Conservation (phyloP, 441 rosid genomes). For the Manihot esculenta region DNA sequence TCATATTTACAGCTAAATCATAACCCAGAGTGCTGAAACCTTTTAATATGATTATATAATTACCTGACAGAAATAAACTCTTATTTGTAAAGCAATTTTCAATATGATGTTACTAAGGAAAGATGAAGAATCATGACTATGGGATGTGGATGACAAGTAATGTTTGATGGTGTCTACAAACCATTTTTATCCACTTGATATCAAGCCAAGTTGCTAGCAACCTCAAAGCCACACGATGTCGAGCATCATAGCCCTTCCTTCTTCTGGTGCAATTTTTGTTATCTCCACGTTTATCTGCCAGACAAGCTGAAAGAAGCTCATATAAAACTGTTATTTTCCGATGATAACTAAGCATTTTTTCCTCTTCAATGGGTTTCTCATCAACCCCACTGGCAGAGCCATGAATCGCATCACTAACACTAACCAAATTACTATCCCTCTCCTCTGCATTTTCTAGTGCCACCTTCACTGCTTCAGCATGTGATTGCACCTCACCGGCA, state of each 20-base stretch:
- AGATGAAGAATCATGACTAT: background rate
- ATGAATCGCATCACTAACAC: conserved; percentile 20
- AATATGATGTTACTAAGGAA: background rate
- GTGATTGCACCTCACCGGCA: conserved; percentile 35
- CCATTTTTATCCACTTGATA: conserved; percentile 82
- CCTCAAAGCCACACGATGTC: conserved; percentile 84
- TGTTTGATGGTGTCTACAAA: conserved; percentile 29
- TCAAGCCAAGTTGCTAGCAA: conserved; percentile 81
- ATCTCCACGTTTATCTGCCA: conserved; percentile 55
- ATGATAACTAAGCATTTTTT: conserved; percentile 49
- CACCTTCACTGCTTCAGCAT: conserved; percentile 28
- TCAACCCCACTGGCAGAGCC: conserved; percentile 29
- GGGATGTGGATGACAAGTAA: background rate
- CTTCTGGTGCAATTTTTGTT: conserved; percentile 39
- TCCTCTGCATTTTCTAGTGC: conserved; percentile 15
- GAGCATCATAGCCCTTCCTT: conserved; percentile 88
- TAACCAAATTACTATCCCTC: conserved; percentile 17
- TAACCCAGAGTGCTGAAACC: too few species aligned
- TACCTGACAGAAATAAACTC: background rate
- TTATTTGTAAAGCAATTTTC: background rate
- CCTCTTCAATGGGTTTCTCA: conserved; percentile 61
- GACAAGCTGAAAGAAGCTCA: conserved; percentile 85
- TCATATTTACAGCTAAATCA: background rate
- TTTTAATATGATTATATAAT: background rate
- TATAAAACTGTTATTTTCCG: conserved; percentile 73